Percentiles rank a stretch among this genome's conserved stretches.
Evolutionary conservation across 352 stramenopile genomes (phyloP).

Genomic region (Phytophthora lateralis): DNA sequence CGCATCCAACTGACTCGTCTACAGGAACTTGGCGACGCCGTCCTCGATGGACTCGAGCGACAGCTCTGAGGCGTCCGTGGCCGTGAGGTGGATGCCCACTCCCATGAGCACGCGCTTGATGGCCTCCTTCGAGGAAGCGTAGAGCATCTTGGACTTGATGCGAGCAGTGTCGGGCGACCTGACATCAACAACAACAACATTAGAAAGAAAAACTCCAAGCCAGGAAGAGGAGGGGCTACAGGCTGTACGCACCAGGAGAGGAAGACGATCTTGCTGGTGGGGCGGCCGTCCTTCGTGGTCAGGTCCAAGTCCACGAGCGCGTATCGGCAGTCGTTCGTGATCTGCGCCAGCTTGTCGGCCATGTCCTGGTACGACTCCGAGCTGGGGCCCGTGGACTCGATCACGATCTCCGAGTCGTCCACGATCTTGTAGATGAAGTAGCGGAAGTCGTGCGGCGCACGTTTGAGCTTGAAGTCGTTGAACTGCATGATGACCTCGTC

Average conservation of each 20-base stretch:
- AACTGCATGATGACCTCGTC: conserved; percentile 94
- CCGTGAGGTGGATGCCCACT: conserved; percentile 95
- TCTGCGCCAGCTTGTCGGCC: conserved; percentile 68
- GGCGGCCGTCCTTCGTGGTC: conserved; percentile 89
- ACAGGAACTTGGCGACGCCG: conserved; percentile 89
- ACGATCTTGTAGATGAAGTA: conserved; percentile 98
- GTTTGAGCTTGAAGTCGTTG: conserved; percentile 96
- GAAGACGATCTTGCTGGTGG: conserved; percentile 92
- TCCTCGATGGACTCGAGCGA: conserved; percentile 80
- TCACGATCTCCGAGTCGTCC: conserved; percentile 92
- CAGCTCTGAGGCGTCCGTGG: conserved; percentile 91
- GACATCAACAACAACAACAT: background rate
- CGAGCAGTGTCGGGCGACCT: conserved; percentile 93
- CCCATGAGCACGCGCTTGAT: conserved; percentile 95
- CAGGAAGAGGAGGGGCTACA: background rate
- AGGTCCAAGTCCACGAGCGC: conserved; percentile 90
- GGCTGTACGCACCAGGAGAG: conserved; percentile 79
- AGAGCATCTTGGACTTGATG: conserved; percentile 96
- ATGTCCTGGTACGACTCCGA: conserved; percentile 91
- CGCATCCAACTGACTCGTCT: conserved; percentile 47
- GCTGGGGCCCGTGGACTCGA: conserved; percentile 83
- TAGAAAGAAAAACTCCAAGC: background rate
- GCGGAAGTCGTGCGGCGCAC: conserved; percentile 90
- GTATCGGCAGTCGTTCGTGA: conserved; percentile 88
- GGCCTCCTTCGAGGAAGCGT: conserved; percentile 94